These are phyloP conservation scores for Herpetomonas tarakana DNA, from an alignment of 208 protist species.

Conservation along the genomic window DNA sequence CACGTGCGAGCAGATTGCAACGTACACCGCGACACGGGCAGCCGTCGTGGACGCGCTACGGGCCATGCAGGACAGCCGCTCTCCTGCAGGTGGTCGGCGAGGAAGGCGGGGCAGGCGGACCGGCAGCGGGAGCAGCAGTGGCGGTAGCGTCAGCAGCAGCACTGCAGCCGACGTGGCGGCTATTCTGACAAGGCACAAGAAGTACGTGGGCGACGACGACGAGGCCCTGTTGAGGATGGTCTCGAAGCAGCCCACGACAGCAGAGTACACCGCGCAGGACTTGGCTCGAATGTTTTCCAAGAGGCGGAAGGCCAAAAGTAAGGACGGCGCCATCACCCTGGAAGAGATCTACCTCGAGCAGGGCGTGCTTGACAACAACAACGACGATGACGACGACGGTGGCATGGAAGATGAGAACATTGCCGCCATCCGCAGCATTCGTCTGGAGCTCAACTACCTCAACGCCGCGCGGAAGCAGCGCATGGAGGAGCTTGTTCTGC, in stretches of 20 bases:
- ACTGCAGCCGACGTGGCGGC: neutral
- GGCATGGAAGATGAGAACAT: conserved; percentile 18
- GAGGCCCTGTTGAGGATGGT: neutral
- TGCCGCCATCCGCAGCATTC: conserved; percentile 32
- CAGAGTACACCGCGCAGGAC: conserved; percentile 17
- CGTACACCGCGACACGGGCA: neutral
- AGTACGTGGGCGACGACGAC: conserved; percentile 1
- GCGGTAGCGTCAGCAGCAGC: neutral
- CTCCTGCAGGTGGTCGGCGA: too few relatives aligned
- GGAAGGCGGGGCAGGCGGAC: too few relatives aligned
- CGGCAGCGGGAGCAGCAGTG: neutral
- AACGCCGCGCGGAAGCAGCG: conserved; percentile 40
- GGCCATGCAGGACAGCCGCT: neutral
- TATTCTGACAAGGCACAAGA: neutral
- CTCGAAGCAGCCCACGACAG: neutral
- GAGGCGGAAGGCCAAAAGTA: conserved; percentile 1
- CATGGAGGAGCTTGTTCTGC: conserved; percentile 44
- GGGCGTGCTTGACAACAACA: neutral
- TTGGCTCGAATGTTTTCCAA: conserved; percentile 15
- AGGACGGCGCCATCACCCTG: conserved; percentile 6
- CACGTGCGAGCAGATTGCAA: neutral
- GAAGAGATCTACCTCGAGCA: conserved; percentile 26
- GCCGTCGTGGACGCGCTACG: neutral
- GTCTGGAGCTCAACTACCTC: conserved; percentile 47
- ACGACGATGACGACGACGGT: conserved; percentile 1